Evolutionary conservation across 805 yeast species (phyloP).

Genomic region (Saturnispora diversa): DNA sequence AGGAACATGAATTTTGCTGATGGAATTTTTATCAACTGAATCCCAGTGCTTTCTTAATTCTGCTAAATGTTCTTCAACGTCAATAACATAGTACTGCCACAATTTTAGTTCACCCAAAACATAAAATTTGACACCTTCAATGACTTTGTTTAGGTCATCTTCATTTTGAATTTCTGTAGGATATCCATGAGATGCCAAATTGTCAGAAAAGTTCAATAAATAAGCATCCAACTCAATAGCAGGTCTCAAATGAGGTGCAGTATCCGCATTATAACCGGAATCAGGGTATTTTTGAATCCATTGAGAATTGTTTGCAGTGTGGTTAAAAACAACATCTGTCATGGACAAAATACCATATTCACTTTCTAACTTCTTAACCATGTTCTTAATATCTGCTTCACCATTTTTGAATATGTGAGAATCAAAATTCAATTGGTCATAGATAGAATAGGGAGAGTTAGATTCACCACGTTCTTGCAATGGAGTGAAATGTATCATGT

Average conservation of each 20-base stretch:
- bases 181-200: slow-evolving; percentile 48
- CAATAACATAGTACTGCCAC: slow-evolving; percentile 84
- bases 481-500: slow-evolving; percentile 95
- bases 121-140: slow-evolving; percentile 60
- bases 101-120: slow-evolving; percentile 60
- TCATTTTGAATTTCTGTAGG: slow-evolving; percentile 47
- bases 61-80: slow-evolving; percentile 38
- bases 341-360: slow-evolving; percentile 61
- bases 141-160: slow-evolving; percentile 50
- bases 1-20: slow-evolving; percentile 36
- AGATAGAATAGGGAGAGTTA: slow-evolving; percentile 88
- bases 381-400: slow-evolving; percentile 42
- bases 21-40: slow-evolving; percentile 1
- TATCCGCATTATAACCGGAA: slow-evolving; percentile 73
- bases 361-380: slow-evolving; percentile 43
- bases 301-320: slow-evolving; percentile 81
- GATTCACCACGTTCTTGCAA: slow-evolving; percentile 83
- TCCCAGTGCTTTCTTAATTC: slow-evolving; percentile 34
- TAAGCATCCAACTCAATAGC: slow-evolving; percentile 78
- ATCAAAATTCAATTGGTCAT: slow-evolving; percentile 77
- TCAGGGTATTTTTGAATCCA: slow-evolving; percentile 89
- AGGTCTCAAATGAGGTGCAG: slow-evolving; percentile 81
- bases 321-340: slow-evolving; percentile 92
- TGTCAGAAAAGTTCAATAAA: slow-evolving; percentile 56
- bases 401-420: slow-evolving; percentile 48